Conservation (phyloP, 148 eudicot genomes). For the Vaccinium darrowii region DNA sequence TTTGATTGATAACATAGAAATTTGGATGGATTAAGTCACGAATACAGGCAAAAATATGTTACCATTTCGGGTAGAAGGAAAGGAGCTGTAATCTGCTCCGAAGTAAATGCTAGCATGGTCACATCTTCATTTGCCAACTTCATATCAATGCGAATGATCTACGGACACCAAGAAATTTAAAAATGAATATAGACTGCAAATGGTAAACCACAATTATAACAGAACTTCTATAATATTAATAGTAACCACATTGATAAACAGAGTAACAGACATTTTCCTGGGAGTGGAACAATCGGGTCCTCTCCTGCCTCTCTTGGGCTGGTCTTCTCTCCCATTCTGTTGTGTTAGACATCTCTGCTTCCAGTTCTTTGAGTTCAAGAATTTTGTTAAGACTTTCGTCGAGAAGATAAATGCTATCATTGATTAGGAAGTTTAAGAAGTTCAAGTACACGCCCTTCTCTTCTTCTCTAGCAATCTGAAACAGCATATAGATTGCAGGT, state of each 20-base stretch:
- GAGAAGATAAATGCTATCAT: conserved; percentile 91
- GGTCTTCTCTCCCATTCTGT: conserved; percentile 93
- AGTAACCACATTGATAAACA: neutral
- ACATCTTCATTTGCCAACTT: conserved; percentile 98
- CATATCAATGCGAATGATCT: conserved; percentile 96
- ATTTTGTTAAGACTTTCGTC: conserved; percentile 98
- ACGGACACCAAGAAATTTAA: conserved; percentile 25
- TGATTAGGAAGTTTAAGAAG: conserved; percentile 87
- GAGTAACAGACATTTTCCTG: conserved; percentile 78
- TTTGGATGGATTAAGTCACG: neutral
- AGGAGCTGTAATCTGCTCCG: conserved; percentile 90
- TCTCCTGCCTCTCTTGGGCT: conserved; percentile 95
- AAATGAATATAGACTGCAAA: neutral
- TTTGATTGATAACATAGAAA: neutral
- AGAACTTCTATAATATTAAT: neutral
- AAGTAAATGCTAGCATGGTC: conserved; percentile 85
- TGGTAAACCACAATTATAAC: neutral
- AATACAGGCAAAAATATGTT: conserved; percentile 13
- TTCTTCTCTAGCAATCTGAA: conserved; percentile 94
- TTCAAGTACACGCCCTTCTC: conserved; percentile 96
- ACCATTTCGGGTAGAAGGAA: conserved; percentile 97
- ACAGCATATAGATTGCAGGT: conserved; percentile 5
- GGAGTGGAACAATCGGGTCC: conserved; percentile 86
- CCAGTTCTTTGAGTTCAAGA: conserved; percentile 89
- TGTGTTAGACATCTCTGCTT: conserved; percentile 98